Base-by-base conservation (phyloP, 768 basidiomycete genomes). In the Russula sp. region DNA sequence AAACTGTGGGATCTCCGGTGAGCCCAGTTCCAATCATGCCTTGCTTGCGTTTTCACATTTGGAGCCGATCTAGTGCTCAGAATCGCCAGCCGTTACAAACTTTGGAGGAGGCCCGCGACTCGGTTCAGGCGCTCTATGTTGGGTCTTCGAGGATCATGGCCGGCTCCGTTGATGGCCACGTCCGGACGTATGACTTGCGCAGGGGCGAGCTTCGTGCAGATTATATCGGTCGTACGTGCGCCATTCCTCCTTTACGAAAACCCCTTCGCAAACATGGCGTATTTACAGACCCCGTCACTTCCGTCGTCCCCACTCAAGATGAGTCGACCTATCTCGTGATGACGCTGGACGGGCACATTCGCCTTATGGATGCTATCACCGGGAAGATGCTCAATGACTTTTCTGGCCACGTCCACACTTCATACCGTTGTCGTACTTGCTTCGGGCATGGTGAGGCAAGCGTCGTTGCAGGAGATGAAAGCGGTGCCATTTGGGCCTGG, bases 151-250 rank as follows among this genome's bases (percentile, higher is more conserved):
- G 80, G 56, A 81, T 98, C 67, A 76, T 86, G 43, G 79, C 91
- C 3, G 93, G 93, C 9, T 93, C 92, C 3, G 87, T 97, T 6
- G 97, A 99, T 64, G 96, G 97, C 2, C 81, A 88, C 70, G 85
- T 96, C 47, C 84, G 97, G 20, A 92, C 91, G 9, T 98, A 98
- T 73, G 97, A 99, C 73, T 79, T 99, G 36, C 87, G 97, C 56
- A 93, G 88, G 77, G 97, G 97, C 25, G 85, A 96, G 71, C 75
- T 98, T 34, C 83, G 88, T 8, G 81, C 89, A 47, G 97, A 99
- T 73, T 93, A 85, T 70, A 82, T 98, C 66, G 96, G 96, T 8
- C 83, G 93, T 95, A 72, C 68, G 91, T 83, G 14, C 32, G 29
- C 54, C 25, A 14, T 38, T 36, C 32, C 58, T 35, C 18, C 58